Conservation (phyloP, 2,329 filamentous ascomycete species). For the Sporothrix mexicana region DNA sequence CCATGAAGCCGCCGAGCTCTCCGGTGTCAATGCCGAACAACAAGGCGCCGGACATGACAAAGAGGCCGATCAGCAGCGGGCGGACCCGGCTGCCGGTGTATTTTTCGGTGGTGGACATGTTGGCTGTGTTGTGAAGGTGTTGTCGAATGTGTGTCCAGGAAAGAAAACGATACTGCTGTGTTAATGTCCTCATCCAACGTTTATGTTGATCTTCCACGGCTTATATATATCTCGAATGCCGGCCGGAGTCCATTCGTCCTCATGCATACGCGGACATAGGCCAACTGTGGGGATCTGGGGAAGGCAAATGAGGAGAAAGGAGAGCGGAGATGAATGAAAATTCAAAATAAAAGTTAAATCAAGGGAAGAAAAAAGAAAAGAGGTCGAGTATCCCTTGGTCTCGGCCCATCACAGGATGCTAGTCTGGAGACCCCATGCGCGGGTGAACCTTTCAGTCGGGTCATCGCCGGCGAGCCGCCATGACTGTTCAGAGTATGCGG, state of each 20-base stretch:
- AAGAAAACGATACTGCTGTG: not conserved
- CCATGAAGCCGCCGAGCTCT: conserved; percentile 26
- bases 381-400: not conserved
- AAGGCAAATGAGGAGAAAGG: not conserved
- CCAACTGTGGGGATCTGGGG: conserved; percentile 11
- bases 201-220: conserved; percentile 1
- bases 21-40: conserved; percentile 26
- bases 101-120: not conserved
- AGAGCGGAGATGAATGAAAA: not conserved
- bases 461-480: conserved; percentile 1
- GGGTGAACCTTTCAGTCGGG: not conserved
- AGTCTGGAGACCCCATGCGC: conserved; percentile 2
- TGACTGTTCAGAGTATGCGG: not conserved
- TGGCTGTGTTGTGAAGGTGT: not conserved
- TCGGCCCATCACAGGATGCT: conserved; percentile 4
- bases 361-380: not conserved
- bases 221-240: conserved; percentile 16
- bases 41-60: conserved; percentile 25
- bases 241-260: not conserved
- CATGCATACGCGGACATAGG: not conserved
- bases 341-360: not conserved
- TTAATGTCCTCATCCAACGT: not conserved
- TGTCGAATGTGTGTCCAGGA: not conserved
- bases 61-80: conserved; percentile 1
- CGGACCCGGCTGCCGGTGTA: conserved; percentile 20